Evolutionary conservation across 2,329 filamentous ascomycete species (phyloP), one percentile per base, ranked within the genome.

Genomic region (Microascus cirrosus): DNA sequence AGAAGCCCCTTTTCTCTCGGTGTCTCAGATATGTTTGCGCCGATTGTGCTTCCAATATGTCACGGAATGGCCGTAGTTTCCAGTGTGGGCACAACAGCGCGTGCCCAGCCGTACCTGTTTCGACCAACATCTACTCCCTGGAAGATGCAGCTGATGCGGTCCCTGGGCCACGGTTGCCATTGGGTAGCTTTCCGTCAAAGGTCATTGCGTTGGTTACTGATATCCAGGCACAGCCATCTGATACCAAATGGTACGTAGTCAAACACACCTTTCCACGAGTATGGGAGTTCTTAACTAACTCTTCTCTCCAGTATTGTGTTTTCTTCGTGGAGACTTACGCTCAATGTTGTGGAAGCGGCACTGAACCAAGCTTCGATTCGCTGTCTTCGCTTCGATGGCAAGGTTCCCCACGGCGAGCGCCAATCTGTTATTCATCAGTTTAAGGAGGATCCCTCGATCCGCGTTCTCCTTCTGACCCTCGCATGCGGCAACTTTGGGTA

Each of bases 251-350:
- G 73, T 73, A 65, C 59, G 53, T 10, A 7, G 1, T 20, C 52
- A 18, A 35, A 2, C 25, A 8, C 32, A 11, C 13, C 34, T 39
- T 36, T 39, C 51, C 63, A 39, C n/a, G n/a, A 59, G 32, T 7
- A 1, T 11, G 36, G 18, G 15, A 15, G 36, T 42, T 32, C 8
- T 32, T 32, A 8, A 32, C 28, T 32, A 32, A 32, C 8, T 4
- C 8, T 32, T 4, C 28, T 32, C 28, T 32, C 7, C 18, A 80
- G 78, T 54, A 69, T 80, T 18, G 71, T 81, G 0, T 82, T 82
- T 58, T 80, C 77, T 0, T 74, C 68, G 0, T 81, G 78, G 78
- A 71, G 74, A 18, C 62, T 72, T 12, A 79, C 73, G 0, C 73
- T 82, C 1, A 72, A 80, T 50, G 58, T 79, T 1, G 66, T 80